Conservation (phyloP, 495 filamentous ascomycete species). For the Penicillium lividum region DNA sequence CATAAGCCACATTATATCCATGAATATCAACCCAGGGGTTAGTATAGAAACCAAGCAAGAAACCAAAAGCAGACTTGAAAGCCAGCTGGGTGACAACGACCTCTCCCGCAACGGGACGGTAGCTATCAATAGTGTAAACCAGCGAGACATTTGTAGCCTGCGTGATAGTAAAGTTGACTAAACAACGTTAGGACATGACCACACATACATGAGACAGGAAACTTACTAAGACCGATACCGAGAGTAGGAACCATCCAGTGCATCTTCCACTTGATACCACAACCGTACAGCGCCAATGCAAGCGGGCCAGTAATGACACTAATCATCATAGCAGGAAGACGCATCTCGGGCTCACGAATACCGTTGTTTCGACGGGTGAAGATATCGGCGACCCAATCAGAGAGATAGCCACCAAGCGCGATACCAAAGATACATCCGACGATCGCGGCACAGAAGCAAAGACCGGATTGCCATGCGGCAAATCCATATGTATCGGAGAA, state of each 20-base stretch:
- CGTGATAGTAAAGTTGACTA: conserved; percentile 51
- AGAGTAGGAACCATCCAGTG: conserved; percentile 59
- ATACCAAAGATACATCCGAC: conserved; percentile 52
- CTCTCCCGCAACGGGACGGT: conserved; percentile 56
- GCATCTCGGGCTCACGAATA: conserved; percentile 57
- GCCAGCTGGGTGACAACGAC: conserved; percentile 51
- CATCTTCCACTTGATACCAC: conserved; percentile 48
- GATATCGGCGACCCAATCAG: conserved; percentile 51
- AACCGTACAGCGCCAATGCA: conserved; percentile 51
- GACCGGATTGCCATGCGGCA: conserved; percentile 48
- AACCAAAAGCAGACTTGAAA: conserved; percentile 59
- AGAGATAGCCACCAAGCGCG: conserved; percentile 49
- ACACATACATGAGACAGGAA: not conserved
- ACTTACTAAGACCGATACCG: conserved; percentile 42
- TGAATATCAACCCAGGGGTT: conserved; percentile 56
- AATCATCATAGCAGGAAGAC: conserved; percentile 47
- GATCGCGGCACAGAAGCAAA: conserved; percentile 51
- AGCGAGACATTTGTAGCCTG: conserved; percentile 53
- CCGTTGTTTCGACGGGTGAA: conserved; percentile 53
- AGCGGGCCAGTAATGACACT: conserved; percentile 47
- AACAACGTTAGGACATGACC: not conserved
- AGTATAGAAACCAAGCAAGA: conserved; percentile 59
- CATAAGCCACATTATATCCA: conserved; percentile 53
- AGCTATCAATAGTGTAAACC: conserved; percentile 57
- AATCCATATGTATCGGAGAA: conserved; percentile 48